Base-by-base conservation (phyloP, 371 early-diverging fungal species). In the Phascolomyces articulosus region DNA sequence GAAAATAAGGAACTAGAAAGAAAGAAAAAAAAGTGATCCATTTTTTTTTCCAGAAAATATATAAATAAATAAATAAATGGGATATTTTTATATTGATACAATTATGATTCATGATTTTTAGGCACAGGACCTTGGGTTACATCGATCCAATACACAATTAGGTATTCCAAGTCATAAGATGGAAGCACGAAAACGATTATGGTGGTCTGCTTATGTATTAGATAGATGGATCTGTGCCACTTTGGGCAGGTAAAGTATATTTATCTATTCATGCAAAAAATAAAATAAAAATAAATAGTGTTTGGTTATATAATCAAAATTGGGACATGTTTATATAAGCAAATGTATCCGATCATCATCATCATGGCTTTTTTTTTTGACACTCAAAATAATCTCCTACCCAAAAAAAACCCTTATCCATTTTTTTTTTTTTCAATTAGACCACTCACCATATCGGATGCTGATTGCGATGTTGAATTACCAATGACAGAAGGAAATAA, bases 141-240 rank as follows among this genome's bases (percentile, higher is more conserved):
- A 80, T 60, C 69, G 80, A 48, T 72, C 80, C 34, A 74, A 66
- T 48, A 66, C 68, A 1, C 68, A 64, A 58, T 59, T 67, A n/a
- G 63, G 58, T 16, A n/a, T 69, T 11, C 59, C 71, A 13, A 63
- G 62, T 28, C 65, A 64, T 31, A 56, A 58, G 0, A 53, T 48
- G 13, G 75, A 74, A 40, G 64, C 73, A 16, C 49, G 65, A 23
- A 77, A 68, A 49, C 69, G 77, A 53, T 29, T 81, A 41, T 81
- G 82, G 82, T 81, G 82, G 82, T 71, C 72, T 11, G 73, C 75
- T 21, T 82, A 82, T 60, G 61, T 73, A 38, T 64, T 75, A 56
- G 82, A 82, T 57, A 72, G 77, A 23, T 78, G 73, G 72, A 69
- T 79, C 11, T 73, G 77, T 63, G 77, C 75, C 11, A 63, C 72